Evolutionary conservation across 305 asterid genomes (phyloP).

Genomic region (Fraxinus nigra): DNA sequence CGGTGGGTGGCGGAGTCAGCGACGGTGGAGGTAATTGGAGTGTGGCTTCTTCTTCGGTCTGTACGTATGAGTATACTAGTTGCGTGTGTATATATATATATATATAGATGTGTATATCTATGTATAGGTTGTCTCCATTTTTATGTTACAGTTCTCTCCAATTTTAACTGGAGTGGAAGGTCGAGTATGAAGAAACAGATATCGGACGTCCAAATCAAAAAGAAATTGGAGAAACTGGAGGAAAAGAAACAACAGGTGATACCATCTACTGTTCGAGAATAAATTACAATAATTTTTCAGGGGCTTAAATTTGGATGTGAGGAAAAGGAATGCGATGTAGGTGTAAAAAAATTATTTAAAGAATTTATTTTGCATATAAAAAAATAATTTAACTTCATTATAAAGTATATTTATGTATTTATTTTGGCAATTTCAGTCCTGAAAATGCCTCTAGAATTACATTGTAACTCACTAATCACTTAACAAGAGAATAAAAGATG

Average conservation of each 20-base stretch:
- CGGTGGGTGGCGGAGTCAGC: conserved; percentile 48
- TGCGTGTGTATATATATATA: neutral
- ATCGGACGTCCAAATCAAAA: neutral
- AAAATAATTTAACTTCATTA: neutral
- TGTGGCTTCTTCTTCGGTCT: conserved; percentile 23
- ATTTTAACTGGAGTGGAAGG: neutral
- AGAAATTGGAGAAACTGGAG: too few relatives aligned
- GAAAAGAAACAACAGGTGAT: neutral
- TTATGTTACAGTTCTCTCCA: neutral
- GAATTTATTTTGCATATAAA: too few relatives aligned
- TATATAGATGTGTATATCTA: neutral
- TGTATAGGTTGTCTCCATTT: neutral
- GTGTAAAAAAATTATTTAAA: too few relatives aligned
- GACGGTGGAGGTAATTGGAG: conserved; percentile 37
- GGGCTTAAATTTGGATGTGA: too few relatives aligned
- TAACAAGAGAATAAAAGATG: too few relatives aligned
- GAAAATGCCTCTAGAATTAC: neutral
- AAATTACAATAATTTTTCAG: neutral
- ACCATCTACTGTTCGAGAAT: neutral
- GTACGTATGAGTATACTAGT: neutral
- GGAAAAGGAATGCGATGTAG: too few relatives aligned
- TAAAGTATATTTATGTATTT: too few relatives aligned
- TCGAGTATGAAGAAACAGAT: neutral
- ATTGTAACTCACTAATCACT: neutral
- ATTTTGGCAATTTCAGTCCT: neutral